phyloP scores from a whole-genome alignment of 2,329 filamentous ascomycete genomes.

The Acrocalymma vagum region DNA sequence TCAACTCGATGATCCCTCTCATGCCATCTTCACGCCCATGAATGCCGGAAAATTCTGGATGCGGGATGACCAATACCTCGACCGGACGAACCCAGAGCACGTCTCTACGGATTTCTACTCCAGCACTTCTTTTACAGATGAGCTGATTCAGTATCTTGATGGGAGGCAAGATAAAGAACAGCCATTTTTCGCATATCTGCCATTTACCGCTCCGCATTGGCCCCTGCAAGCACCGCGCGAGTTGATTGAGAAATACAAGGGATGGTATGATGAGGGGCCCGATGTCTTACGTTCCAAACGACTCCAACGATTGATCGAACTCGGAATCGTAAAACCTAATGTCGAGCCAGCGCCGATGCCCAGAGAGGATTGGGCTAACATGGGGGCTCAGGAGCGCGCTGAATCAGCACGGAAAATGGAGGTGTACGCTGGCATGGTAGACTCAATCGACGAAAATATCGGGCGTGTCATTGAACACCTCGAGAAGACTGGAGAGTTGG shows the following conservation, averaged over 20 bases:
- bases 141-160: constrained; percentile 34
- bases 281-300: constrained; percentile 27
- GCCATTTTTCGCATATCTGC: constrained; percentile 40
- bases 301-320: constrained; percentile 26
- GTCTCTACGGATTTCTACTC: constrained; percentile 39
- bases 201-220: constrained; percentile 41
- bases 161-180: constrained; percentile 25
- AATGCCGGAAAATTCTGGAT: constrained; percentile 14
- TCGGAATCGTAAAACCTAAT: constrained; percentile 20
- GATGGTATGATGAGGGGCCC: constrained; percentile 35
- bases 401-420: constrained; percentile 48
- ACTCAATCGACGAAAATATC: constrained; percentile 43
- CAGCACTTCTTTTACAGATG: constrained; percentile 37
- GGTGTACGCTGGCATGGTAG: constrained; percentile 47
- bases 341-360: constrained; percentile 10
- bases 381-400: constrained; percentile 2
- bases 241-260: constrained; percentile 27
- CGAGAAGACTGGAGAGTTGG: constrained; percentile 37
- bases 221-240: constrained; percentile 36
- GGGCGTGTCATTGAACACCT: constrained; percentile 43
- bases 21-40: constrained; percentile 9
- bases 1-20: constrained; percentile 19
- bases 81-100: constrained; percentile 11
- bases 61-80: constrained; percentile 4
- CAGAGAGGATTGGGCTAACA: constrained; percentile 1